Evolutionary conservation across 2,329 filamentous ascomycete species (phyloP), one percentile per base, ranked within the genome.

Genomic region (Penicillium sp.): DNA sequence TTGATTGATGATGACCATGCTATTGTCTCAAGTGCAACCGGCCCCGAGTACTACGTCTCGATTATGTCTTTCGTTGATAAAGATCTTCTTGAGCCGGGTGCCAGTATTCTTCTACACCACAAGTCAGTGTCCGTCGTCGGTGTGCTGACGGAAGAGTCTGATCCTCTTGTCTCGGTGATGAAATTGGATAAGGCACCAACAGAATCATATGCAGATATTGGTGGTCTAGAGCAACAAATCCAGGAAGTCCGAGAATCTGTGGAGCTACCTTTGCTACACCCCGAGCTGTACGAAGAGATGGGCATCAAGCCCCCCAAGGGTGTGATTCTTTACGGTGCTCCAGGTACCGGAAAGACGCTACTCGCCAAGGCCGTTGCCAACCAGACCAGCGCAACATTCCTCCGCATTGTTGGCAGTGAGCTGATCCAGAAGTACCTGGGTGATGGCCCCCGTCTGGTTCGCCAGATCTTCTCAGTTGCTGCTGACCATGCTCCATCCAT

Each of bases 61-160:
- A 99, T 99, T 83, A 97, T 97, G 94, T 97, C 93, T 51, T 99
- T 99, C 69, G 94, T 99, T 62, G 94, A 99, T 81, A 99, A 99
- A 78, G 94, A 99, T 69, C 84, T 99, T 4, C 83, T 99, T 40
- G 94, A 99, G 76, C 94, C 94, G 1, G 95, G 95, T 57, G 91
- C 94, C 16, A 97, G 91, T 67, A 94, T 99, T 45, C 80, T 99
- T 45, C 80, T 99, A 55, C 94, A 99, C 70, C 94, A 99, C 76
- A 99, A 99, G 80, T 95, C 90, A 49, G 93, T 97, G 47, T 97
- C 93, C 39, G 96, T 99, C 41, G 94, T 99, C 29, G 94, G 95
- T 74, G 94, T 99, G 18, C 79, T 99, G 66, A 97, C 93, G 2
- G 94, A 99, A 66, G 94, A 99, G 69, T 87, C 94, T 16, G 94